phyloP scores from a whole-genome alignment of 169 alveolate species.

The Eimeria sp. region DNA sequence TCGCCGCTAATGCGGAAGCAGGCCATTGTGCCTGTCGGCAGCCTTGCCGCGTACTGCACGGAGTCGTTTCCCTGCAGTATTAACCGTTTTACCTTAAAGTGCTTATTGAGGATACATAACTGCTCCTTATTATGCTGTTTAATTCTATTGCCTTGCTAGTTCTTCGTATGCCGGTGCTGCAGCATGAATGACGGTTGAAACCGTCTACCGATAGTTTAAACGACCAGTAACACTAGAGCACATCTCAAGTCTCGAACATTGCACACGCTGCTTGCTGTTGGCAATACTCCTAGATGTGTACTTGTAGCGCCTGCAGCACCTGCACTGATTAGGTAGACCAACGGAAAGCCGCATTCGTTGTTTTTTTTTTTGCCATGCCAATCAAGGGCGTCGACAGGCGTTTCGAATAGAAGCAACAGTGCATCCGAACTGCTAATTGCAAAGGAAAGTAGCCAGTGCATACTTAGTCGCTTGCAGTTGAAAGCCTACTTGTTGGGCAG shows the following conservation, averaged over 20 bases:
- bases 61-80: constrained; percentile 54
- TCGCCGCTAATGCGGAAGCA: constrained; percentile 61
- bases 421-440: neutral
- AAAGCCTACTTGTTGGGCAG: neutral
- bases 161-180: neutral
- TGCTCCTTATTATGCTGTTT: neutral
- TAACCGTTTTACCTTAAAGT: neutral
- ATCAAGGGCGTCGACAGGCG: neutral
- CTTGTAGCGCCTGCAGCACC: neutral
- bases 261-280: neutral
- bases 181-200: neutral
- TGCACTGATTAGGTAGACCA: neutral
- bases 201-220: neutral
- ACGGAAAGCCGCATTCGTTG: neutral
- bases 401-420: neutral
- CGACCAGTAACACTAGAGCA: neutral
- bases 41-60: constrained; percentile 66
- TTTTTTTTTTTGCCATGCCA: neutral
- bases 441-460: neutral
- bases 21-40: constrained; percentile 76
- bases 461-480: neutral
- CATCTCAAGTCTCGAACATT: neutral
- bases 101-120: neutral
- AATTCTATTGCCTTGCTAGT: neutral
- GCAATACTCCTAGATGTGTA: neutral